Evolutionary conservation across 768 basidiomycete species (phyloP).

Genomic region (Mycena maculata): DNA sequence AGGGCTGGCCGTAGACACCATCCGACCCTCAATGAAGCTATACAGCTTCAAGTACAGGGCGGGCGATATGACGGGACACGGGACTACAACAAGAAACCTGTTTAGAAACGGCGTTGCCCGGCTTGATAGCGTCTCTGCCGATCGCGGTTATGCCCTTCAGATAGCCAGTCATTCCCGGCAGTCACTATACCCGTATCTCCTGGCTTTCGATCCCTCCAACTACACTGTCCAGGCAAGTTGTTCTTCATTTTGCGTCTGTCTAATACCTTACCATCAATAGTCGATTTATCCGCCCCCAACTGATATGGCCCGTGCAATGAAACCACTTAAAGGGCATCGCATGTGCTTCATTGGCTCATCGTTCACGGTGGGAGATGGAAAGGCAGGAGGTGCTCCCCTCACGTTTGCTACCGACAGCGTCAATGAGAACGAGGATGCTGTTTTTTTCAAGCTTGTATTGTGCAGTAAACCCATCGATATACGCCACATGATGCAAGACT

Average conservation of each 20-base stretch:
- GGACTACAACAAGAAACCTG: not conserved
- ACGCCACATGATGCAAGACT: not conserved
- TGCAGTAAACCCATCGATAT: not conserved
- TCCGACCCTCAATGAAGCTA: not conserved
- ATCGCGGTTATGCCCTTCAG: not conserved
- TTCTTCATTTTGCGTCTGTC: not conserved
- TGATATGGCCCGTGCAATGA: not conserved
- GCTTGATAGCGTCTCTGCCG: not conserved
- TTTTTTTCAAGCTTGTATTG: conserved; percentile 1
- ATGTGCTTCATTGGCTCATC: not conserved
- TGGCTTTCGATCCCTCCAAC: conserved; percentile 1
- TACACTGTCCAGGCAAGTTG: not conserved
- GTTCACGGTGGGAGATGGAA: not conserved
- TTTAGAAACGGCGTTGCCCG: not conserved
- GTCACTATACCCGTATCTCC: not conserved
- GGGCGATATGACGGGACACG: not conserved
- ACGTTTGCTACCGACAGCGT: not conserved
- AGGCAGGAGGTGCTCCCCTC: not conserved
- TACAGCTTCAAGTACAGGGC: not conserved
- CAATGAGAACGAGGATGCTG: not conserved
- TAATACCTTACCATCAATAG: not conserved
- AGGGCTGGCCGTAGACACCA: not conserved
- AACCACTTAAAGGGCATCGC: not conserved
- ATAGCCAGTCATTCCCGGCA: not conserved
- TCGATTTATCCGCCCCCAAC: not conserved